Evolutionary conservation across 2,329 filamentous ascomycete species (phyloP).

Genomic region (Penicillium frequentans): DNA sequence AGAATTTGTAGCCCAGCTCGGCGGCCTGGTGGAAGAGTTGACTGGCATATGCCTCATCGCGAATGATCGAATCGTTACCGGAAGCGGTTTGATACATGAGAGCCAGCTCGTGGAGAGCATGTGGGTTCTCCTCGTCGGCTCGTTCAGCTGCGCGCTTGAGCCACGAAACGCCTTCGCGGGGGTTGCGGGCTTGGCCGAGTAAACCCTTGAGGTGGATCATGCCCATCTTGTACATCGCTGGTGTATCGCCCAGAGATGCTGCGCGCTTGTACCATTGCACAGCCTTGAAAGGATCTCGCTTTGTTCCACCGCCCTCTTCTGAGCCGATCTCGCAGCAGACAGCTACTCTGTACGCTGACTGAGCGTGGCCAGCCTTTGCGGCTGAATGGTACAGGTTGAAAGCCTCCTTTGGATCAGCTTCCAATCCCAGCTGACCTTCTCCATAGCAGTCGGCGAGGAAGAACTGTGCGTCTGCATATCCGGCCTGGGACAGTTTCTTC

Average conservation of each 20-base stretch:
- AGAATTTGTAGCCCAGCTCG: slow-evolving; percentile 90
- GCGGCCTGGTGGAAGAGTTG: slow-evolving; percentile 82
- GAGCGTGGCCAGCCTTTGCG: slow-evolving; percentile 82
- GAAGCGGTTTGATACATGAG: slow-evolving; percentile 59
- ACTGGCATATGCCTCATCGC: slow-evolving; percentile 79
- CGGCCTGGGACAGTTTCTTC: slow-evolving; percentile 76
- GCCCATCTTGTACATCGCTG: slow-evolving; percentile 97
- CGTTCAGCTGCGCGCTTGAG: slow-evolving; percentile 88
- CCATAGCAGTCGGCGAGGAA: slow-evolving; percentile 88
- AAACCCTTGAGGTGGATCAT: slow-evolving; percentile 94
- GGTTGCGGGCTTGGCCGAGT: slow-evolving; percentile 80
- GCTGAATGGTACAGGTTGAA: slow-evolving; percentile 92
- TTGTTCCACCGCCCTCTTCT: slow-evolving; percentile 90
- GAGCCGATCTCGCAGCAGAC: slow-evolving; percentile 97
- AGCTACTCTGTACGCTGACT: slow-evolving; percentile 88
- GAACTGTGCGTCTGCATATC: slow-evolving; percentile 88
- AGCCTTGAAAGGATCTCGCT: slow-evolving; percentile 86
- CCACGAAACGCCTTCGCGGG: slow-evolving; percentile 85
- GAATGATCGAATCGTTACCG: slow-evolving; percentile 69
- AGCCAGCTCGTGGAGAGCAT: slow-evolving; percentile 86
- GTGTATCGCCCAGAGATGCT: slow-evolving; percentile 82
- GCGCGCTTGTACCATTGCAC: slow-evolving; percentile 98
- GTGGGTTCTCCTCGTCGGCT: slow-evolving; percentile 86
- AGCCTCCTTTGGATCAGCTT: slow-evolving; percentile 85
- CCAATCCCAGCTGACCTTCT: slow-evolving; percentile 73